A percentile compares a stretch with the other conserved stretches of the same genome.
These are phyloP conservation scores for Talaromyces liani DNA, from an alignment of 495 filamentous ascomycete species.

Conservation along the genomic window DNA sequence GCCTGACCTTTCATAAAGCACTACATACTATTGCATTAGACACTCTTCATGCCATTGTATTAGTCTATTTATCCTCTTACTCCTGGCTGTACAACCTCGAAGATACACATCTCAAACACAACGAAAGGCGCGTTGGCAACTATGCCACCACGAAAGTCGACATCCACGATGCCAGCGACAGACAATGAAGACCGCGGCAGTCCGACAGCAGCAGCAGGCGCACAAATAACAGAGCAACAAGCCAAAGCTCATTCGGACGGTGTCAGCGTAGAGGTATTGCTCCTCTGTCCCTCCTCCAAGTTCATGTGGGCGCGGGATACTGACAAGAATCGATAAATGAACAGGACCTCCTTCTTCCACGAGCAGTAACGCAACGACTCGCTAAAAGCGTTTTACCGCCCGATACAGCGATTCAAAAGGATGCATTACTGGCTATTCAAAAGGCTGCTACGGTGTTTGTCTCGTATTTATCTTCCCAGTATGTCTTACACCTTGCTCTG, in stretches of 20 bases:
- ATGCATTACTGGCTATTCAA: conserved; percentile 82
- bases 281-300: not conserved
- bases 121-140: conserved; percentile 4
- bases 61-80: not conserved
- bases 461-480: conserved; percentile 81
- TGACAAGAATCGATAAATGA: not conserved
- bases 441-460: conserved; percentile 95
- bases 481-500: conserved; percentile 23
- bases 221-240: conserved; percentile 33
- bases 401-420: conserved; percentile 90
- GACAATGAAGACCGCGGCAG: conserved; percentile 10
- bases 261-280: conserved; percentile 34
- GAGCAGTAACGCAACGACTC: conserved; percentile 85
- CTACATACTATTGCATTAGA: not conserved
- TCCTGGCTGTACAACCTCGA: not conserved
- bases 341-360: conserved; percentile 86
- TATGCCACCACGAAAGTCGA: conserved; percentile 34
- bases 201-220: not conserved
- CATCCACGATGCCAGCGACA: conserved; percentile 23
- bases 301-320: not conserved
- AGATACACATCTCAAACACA: not conserved
- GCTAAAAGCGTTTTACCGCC: conserved; percentile 96
- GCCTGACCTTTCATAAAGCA: not conserved
- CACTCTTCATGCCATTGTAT: not conserved
- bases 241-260: conserved; percentile 36